Base-by-base conservation (phyloP, 1,284 basidiomycete genomes). In the Takashimella koratensis region DNA sequence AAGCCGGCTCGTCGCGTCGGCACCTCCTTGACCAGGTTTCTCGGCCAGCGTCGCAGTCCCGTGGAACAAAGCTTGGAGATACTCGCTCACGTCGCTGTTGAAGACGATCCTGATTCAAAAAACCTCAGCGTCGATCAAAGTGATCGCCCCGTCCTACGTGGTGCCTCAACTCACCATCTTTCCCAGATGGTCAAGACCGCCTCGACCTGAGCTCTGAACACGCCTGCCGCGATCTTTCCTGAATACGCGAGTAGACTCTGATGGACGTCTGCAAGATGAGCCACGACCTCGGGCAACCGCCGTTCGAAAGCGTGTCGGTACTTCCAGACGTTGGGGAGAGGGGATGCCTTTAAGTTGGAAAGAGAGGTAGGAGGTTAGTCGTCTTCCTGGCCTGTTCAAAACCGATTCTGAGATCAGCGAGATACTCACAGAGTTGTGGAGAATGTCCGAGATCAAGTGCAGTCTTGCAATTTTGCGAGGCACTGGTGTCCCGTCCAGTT, bases 391-490 rank as follows among this genome's bases (percentile, higher is more conserved):
- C n/a, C n/a, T n/a, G n/a, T n/a, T n/a, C n/a, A n/a, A n/a, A n/a
- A n/a, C n/a, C n/a, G n/a, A n/a, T n/a, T n/a, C 2, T 10, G 61
- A 49, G 51, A 65, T 69, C 23, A 53, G 27, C 62, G 62, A 73
- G 16, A 24, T 0, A 59, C 71, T 42, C 40, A 73, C 93, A 2
- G 90, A 92, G 72, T 98, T 99, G 78, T 98, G 93, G 24, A 99
- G 81, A 58, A 99, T 96, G 69, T 99, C 96, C 66, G 93, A 97
- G 51, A 98, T 89, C 45, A 97, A 83, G 76, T 97, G 87, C 23
- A 99, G 83, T 6, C 96, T 85, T 5, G 96, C 91, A 46, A 98
- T 83, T 73, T 99, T 99, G 60, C 94, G 85, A 36, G 96, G 94
- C 11, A 98, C 87, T 0, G 96, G 87, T 0, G 96, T 98, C 16